Percentiles rank a stretch among this genome's conserved stretches.
Conservation (phyloP, 192 early-diverging fungal species). For the Ambispora gerdemannii region DNA sequence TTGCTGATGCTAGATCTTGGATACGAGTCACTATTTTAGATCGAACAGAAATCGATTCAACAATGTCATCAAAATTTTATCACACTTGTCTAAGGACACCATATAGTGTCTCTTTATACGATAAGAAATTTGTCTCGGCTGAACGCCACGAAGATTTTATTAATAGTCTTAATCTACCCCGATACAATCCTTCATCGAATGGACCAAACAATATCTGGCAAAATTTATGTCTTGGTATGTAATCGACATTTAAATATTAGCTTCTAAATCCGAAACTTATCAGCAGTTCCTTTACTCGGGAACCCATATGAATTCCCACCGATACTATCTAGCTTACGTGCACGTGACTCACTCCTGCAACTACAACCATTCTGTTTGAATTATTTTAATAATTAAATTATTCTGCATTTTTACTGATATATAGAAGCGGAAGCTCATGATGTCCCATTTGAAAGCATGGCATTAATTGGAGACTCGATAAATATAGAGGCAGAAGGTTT, state of each 20-base stretch:
- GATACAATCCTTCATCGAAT: not conserved
- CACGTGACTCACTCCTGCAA: no score
- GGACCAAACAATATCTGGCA: not conserved
- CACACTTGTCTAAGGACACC: constrained; percentile 37
- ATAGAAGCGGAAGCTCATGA: constrained; percentile 31
- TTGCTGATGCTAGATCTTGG: constrained; percentile 37
- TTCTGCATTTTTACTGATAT: not conserved
- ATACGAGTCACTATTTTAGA: constrained; percentile 35
- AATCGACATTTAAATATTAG: not conserved
- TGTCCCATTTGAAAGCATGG: constrained; percentile 36
- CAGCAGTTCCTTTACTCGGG: no score
- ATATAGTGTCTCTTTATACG: constrained; percentile 31
- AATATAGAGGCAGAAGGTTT: constrained; percentile 52
- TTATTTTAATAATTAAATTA: no score
- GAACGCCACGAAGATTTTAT: constrained; percentile 32
- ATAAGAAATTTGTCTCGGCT: constrained; percentile 26
- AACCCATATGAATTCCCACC: no score
- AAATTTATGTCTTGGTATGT: not conserved
- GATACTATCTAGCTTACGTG: no score
- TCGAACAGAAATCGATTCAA: constrained; percentile 28
- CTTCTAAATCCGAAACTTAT: constrained; percentile 1
- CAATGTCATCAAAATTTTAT: constrained; percentile 36
- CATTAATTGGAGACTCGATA: constrained; percentile 34
- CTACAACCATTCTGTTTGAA: no score
- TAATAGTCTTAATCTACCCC: constrained; percentile 26